These are phyloP conservation scores for Pythium scleroteichum DNA, from an alignment of 352 stramenopile species.

Conservation along the genomic window DNA sequence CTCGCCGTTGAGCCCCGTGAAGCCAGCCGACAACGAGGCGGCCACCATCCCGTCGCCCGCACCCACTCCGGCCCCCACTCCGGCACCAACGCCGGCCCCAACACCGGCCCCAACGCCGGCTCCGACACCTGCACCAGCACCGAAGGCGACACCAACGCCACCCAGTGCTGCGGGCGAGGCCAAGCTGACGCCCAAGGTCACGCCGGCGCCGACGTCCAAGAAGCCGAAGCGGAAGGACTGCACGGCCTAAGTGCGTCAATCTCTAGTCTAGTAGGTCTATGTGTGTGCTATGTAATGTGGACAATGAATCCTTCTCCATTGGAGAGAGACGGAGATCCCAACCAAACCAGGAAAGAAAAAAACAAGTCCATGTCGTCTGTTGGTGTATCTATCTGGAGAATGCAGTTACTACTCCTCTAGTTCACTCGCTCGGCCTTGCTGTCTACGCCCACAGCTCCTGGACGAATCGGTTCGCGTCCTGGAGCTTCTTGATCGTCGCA, in stretches of 20 bases:
- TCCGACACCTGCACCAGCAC: conserved; percentile 9
- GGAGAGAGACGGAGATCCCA: background rate
- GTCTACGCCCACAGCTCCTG: conserved; percentile 94
- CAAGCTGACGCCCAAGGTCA: conserved; percentile 3
- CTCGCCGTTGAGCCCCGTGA: conserved; percentile 20
- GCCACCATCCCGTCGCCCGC: conserved; percentile 8
- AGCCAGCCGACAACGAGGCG: conserved; percentile 22
- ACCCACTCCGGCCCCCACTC: conserved; percentile 5
- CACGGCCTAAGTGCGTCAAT: background rate
- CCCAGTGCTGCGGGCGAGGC: background rate
- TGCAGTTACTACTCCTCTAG: background rate
- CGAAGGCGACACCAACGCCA: background rate
- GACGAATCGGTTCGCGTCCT: conserved; percentile 90
- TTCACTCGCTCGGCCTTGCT: background rate
- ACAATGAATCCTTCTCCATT: conserved; percentile 6
- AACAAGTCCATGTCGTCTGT: background rate
- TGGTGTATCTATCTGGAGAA: conserved; percentile 1
- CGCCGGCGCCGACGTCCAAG: conserved; percentile 15
- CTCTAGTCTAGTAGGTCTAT: conserved; percentile 3
- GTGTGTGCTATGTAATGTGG: conserved; percentile 2
- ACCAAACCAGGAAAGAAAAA: background rate
- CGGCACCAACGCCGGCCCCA: conserved; percentile 10
- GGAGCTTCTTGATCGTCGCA: conserved; percentile 88
- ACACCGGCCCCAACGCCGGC: conserved; percentile 19
- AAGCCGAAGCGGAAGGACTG: conserved; percentile 26